phyloP scores from a whole-genome alignment of 345 rosid species.

The Turritis glabra region DNA sequence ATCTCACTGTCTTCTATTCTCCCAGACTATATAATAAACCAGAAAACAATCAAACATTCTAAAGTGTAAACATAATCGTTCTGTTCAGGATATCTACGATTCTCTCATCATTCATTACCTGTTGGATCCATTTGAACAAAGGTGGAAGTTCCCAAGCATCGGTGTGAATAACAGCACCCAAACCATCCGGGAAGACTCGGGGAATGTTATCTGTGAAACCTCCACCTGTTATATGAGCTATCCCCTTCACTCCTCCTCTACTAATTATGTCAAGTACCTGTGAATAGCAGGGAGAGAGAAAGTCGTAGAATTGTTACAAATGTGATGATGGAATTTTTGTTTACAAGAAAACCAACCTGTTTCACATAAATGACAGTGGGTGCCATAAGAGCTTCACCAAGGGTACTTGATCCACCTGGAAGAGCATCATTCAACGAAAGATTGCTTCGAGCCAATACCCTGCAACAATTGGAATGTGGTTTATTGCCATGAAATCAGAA shows the following conservation, averaged over 20 bases:
- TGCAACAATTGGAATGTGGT: constrained; percentile 28
- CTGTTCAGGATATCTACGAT: background rate
- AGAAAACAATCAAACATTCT: constrained; percentile 8
- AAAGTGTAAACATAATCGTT: background rate
- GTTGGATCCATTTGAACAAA: constrained; percentile 86
- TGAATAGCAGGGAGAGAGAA: background rate
- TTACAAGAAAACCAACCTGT: constrained; percentile 54
- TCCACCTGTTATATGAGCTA: constrained; percentile 94
- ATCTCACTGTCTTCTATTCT: constrained; percentile 79
- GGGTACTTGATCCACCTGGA: constrained; percentile 59
- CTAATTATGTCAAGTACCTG: constrained; percentile 79
- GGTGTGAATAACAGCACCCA: constrained; percentile 66
- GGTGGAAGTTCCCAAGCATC: constrained; percentile 76
- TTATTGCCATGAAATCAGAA: background rate
- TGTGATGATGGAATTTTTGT: background rate
- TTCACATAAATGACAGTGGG: constrained; percentile 89
- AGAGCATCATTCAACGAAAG: constrained; percentile 65
- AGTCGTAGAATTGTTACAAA: background rate
- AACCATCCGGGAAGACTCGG: constrained; percentile 76
- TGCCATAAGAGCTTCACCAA: constrained; percentile 92
- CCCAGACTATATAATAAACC: constrained; percentile 54
- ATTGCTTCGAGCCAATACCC: constrained; percentile 71
- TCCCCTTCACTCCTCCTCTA: constrained; percentile 85
- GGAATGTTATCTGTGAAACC: constrained; percentile 93
- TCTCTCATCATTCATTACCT: constrained; percentile 46